Evolutionary conservation across 129 eudicot genomes (phyloP), one percentile per base, ranked within the genome.

Genomic region (Escallonia rubra): DNA sequence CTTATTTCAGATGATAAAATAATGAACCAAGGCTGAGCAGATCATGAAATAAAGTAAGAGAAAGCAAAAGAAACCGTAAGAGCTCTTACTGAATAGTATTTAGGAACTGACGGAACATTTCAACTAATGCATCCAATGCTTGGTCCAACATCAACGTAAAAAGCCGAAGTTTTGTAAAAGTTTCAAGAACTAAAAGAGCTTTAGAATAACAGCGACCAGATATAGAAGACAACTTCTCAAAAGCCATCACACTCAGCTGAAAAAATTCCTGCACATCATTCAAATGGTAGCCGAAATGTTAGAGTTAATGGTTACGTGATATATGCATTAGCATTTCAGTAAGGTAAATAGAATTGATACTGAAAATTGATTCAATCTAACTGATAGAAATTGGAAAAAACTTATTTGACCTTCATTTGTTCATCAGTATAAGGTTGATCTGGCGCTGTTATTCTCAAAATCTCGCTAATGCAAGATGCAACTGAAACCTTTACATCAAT

Each of bases 131-230:
- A 59, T 80, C 79, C 47, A 72, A 55, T 38, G 78, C 73, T 11
- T 80, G 73, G 78, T 80, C 78, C 84, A 76, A 69, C 77, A 80
- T 76, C 75, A 83, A 52, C 15, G 70, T 71, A 8, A 78, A 61
- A 42, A 75, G 49, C 53, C 47, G 71, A 15, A 58, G 10, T 45
- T 44, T 63, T 15, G 76, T 69, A 46, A 80, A 77, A 43, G 51
- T 66, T 58, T 44, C 48, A 23, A 83, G 70, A 45, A 80, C 70
- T 66, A 67, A 52, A 60, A 66, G 61, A 52, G 76, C 73, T 59
- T 56, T 78, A 5, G 70, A 34, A 72, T 76, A 76, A 57, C 67
- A 65, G 43, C 80, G 74, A 15, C 80, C 80, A 14, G 70, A 66
- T 4, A 43, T 50, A 57, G 43, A 57, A 50, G 87, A 82, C 49